These are phyloP conservation scores for Cucumis cinereus DNA, from an alignment of 306 rosid genomes.

Conservation along the genomic window DNA sequence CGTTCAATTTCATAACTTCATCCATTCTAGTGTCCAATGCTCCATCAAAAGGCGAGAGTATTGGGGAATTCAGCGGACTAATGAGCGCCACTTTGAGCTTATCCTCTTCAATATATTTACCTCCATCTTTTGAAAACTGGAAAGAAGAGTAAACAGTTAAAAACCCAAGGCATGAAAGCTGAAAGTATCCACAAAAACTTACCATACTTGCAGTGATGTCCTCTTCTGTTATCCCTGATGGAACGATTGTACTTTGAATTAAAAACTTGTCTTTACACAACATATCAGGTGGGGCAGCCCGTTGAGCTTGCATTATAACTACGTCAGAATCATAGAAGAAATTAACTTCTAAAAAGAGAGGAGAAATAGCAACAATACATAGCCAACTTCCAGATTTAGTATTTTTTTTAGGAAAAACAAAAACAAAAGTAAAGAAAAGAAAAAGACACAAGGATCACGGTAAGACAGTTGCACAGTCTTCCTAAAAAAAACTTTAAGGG, in stretches of 20 bases:
- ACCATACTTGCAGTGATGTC: constrained; percentile 69
- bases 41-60: constrained; percentile 41
- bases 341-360: not conserved
- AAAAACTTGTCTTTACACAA: constrained; percentile 88
- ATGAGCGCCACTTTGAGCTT: constrained; percentile 61
- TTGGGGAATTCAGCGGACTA: constrained; percentile 52
- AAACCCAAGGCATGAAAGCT: not conserved
- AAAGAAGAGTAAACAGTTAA: constrained; percentile 9
- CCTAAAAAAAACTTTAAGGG: not conserved
- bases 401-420: too few species aligned
- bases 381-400: not conserved
- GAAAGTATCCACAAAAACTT: constrained; percentile 21
- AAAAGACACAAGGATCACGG: too few species aligned
- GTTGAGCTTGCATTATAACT: constrained; percentile 87
- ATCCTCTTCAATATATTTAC: constrained; percentile 54
- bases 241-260: constrained; percentile 65
- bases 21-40: constrained; percentile 28
- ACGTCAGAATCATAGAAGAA: constrained; percentile 8
- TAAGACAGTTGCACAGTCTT: not conserved
- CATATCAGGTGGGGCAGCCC: constrained; percentile 41
- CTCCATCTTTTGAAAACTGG: constrained; percentile 61
- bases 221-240: constrained; percentile 40
- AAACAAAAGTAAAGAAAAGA: too few species aligned
- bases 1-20: constrained; percentile 17
- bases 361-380: not conserved